A percentile compares a stretch with the other conserved stretches of the same genome.
These are phyloP conservation scores for Phialophora macrospora DNA, from an alignment of 2,329 filamentous ascomycete genomes.

Conservation along the genomic window DNA sequence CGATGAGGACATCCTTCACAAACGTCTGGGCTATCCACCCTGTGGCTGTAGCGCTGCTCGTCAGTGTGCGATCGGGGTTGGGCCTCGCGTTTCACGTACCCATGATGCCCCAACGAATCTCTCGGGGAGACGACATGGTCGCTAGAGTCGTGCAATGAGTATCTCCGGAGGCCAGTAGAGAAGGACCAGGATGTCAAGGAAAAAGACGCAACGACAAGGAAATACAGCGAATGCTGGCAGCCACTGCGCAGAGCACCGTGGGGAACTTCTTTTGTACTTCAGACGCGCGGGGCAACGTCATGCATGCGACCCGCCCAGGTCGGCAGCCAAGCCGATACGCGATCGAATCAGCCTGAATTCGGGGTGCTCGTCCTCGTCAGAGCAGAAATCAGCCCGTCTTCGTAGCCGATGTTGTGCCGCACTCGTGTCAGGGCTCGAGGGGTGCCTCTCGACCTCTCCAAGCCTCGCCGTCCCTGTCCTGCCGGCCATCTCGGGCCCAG, in stretches of 20 bases:
- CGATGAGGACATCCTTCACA: slow-evolving; percentile 76
- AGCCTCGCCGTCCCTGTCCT: neutral
- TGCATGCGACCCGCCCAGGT: slow-evolving; percentile 9
- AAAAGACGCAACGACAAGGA: neutral
- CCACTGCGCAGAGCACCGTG: neutral
- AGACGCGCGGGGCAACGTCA: neutral
- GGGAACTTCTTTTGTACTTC: slow-evolving; percentile 6
- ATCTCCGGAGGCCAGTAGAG: neutral
- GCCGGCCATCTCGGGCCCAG: slow-evolving; percentile 5
- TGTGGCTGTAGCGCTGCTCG: slow-evolving; percentile 44
- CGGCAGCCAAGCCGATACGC: slow-evolving; percentile 19
- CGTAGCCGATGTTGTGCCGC: slow-evolving; percentile 1
- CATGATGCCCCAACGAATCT: slow-evolving; percentile 38
- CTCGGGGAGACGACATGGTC: slow-evolving; percentile 27
- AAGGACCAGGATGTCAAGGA: neutral
- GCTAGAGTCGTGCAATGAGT: neutral
- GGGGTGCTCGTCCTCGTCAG: too few species aligned
- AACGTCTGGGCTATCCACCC: slow-evolving; percentile 61
- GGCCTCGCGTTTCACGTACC: slow-evolving; percentile 22
- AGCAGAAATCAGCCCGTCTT: neutral
- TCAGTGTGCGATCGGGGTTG: neutral
- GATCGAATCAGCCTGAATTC: slow-evolving; percentile 31
- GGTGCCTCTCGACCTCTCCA: neutral
- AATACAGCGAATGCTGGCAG: neutral
- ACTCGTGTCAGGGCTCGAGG: neutral